Percentiles rank a stretch among this genome's conserved stretches.
phyloP scores from a whole-genome alignment of 345 rosid species.

The Leavenworthia alabamica region DNA sequence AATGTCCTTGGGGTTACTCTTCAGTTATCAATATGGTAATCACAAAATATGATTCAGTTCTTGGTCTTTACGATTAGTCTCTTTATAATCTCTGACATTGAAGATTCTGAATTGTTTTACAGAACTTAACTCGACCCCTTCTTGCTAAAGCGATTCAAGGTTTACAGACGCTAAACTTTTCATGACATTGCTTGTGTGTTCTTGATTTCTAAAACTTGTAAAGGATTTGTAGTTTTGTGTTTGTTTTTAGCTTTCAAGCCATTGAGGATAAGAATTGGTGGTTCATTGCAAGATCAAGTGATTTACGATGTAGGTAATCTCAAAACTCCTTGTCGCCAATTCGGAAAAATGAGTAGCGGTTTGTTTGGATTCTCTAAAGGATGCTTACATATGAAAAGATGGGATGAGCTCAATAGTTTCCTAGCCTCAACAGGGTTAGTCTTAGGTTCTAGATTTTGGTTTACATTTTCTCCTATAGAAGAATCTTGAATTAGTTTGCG shows the following conservation, averaged over 20 bases:
- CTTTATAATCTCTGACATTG: neutral
- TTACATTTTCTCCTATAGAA: neutral
- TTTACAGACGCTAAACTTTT: neutral
- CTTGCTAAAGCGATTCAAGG: slow-evolving; percentile 81
- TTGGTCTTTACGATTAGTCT: neutral
- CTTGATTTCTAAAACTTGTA: slow-evolving; percentile 1
- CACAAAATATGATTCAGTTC: neutral
- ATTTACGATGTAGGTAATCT: slow-evolving; percentile 57
- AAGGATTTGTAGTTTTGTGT: neutral
- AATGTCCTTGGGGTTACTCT: slow-evolving; percentile 88
- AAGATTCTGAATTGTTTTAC: slow-evolving; percentile 21
- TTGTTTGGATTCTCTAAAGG: slow-evolving; percentile 91
- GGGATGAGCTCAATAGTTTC: slow-evolving; percentile 77
- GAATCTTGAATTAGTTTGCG: slow-evolving; percentile 2
- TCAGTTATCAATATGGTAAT: slow-evolving; percentile 77
- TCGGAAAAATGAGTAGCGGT: slow-evolving; percentile 49
- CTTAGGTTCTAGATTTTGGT: neutral
- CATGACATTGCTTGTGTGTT: neutral
- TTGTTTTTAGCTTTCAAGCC: slow-evolving; percentile 51
- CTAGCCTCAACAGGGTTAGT: slow-evolving; percentile 61
- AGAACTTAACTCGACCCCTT: slow-evolving; percentile 78
- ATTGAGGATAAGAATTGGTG: slow-evolving; percentile 89
- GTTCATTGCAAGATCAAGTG: slow-evolving; percentile 95
- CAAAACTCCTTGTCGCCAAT: slow-evolving; percentile 66
- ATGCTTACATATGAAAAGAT: slow-evolving; percentile 80